A percentile compares a stretch with the other conserved stretches of the same genome.
Conservation (phyloP, 345 rosid species). For the Trapa incisa region DNA sequence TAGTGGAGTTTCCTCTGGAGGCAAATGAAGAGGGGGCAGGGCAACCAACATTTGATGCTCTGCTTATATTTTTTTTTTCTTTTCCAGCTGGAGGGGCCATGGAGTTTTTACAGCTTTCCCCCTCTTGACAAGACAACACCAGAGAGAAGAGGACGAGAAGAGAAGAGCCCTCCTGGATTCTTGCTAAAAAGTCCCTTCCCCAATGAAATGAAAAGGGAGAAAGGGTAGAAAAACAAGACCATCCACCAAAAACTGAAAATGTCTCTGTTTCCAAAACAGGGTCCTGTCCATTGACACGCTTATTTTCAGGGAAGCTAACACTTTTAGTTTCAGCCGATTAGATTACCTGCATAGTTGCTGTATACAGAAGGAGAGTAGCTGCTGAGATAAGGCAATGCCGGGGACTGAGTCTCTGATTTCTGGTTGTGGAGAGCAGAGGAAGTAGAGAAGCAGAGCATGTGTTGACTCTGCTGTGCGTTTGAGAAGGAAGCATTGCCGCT, state of each 20-base stretch:
- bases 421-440: slow-evolving; percentile 27
- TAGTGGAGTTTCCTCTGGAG: neutral
- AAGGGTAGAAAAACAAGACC: too few relatives aligned
- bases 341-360: slow-evolving; percentile 16
- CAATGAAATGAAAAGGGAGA: too few relatives aligned
- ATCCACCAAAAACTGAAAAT: too few relatives aligned
- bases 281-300: neutral
- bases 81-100: neutral
- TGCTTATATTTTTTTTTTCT: too few relatives aligned
- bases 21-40: neutral
- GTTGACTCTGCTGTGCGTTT: slow-evolving; percentile 16
- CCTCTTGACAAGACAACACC: neutral
- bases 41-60: neutral
- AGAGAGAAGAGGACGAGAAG: neutral
- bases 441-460: slow-evolving; percentile 51
- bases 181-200: neutral
- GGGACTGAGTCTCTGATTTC: slow-evolving; percentile 29
- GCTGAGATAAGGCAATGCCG: slow-evolving; percentile 32
- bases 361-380: slow-evolving; percentile 30
- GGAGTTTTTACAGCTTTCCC: neutral
- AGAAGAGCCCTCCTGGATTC: neutral
- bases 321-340: neutral
- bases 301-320: neutral
- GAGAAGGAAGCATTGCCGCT: slow-evolving; percentile 17
- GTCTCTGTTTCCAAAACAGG: neutral